phyloP scores from a whole-genome alignment of 768 basidiomycete species.

The Cystofilobasidium capitatum region DNA sequence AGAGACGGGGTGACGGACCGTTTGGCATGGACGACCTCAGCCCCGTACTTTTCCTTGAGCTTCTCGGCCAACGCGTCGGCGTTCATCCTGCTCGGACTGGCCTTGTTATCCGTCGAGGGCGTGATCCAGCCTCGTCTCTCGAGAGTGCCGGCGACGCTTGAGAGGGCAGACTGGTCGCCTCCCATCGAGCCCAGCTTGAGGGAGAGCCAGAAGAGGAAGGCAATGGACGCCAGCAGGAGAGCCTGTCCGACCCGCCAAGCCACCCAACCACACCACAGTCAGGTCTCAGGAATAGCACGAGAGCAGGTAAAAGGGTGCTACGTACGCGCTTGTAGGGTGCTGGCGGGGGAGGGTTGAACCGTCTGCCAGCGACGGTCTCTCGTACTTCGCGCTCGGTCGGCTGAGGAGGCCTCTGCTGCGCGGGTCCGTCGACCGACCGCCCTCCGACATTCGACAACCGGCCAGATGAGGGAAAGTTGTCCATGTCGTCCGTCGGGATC shows the following conservation, averaged over 20 bases:
- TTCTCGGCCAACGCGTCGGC: neutral
- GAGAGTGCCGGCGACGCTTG: neutral
- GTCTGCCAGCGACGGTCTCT: neutral
- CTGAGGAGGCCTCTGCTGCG: neutral
- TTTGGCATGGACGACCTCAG: slow-evolving; percentile 24
- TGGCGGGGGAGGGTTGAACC: neutral
- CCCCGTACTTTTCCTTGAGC: slow-evolving; percentile 14
- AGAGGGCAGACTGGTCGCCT: neutral
- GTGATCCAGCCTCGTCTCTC: neutral
- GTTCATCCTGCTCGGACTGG: neutral
- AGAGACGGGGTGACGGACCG: slow-evolving; percentile 3
- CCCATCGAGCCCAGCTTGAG: slow-evolving; percentile 5
- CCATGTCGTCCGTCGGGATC: neutral
- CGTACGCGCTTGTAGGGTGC: slow-evolving; percentile 1
- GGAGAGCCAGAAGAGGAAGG: slow-evolving; percentile 16
- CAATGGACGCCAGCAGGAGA: slow-evolving; percentile 19
- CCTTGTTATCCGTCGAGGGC: neutral
- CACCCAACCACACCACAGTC: neutral
- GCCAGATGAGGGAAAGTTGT: neutral
- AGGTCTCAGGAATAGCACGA: neutral
- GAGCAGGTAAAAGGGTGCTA: neutral
- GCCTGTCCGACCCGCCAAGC: slow-evolving; percentile 2
- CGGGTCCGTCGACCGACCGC: neutral
- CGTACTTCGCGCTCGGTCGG: neutral
- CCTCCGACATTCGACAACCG: no score